A percentile compares a stretch with the other conserved stretches of the same genome.
phyloP scores from a whole-genome alignment of 2,329 filamentous ascomycete genomes.

The Xylariaceae sp. region DNA sequence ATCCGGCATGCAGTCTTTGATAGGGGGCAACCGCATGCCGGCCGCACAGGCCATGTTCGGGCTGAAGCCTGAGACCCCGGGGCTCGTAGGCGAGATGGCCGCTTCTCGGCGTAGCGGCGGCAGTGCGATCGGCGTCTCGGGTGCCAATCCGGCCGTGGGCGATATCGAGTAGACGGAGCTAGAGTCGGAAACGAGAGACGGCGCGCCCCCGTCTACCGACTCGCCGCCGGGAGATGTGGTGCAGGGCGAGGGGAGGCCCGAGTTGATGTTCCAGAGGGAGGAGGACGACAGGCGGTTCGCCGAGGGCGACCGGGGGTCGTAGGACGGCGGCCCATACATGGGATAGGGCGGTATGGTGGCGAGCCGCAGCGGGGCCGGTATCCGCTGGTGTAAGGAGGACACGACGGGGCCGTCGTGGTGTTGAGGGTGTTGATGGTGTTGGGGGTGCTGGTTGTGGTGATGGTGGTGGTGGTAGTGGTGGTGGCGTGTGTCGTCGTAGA shows the following conservation, averaged over 20 bases:
- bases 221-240: conserved; percentile 42
- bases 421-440: neutral
- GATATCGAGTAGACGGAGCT: conserved; percentile 57
- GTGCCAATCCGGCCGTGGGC: conserved; percentile 33
- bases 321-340: conserved; percentile 11
- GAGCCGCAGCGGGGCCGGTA: conserved; percentile 4
- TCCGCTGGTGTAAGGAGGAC: conserved; percentile 10
- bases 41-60: conserved; percentile 6
- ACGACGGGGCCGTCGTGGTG: no score
- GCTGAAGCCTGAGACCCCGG: conserved; percentile 4
- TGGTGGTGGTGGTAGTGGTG: conserved; percentile 10
- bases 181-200: conserved; percentile 64
- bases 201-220: conserved; percentile 52
- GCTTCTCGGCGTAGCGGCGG: conserved; percentile 24
- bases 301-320: conserved; percentile 9
- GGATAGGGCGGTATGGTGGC: conserved; percentile 2
- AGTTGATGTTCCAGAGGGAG: conserved; percentile 9
- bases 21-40: conserved; percentile 15
- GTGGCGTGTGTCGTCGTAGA: conserved; percentile 22
- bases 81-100: conserved; percentile 6
- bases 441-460: conserved; percentile 14
- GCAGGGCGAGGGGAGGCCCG: conserved; percentile 24
- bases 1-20: conserved; percentile 20
- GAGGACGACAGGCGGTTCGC: conserved; percentile 6
- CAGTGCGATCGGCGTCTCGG: conserved; percentile 34